Evolutionary conservation across 2,329 filamentous ascomycete species (phyloP), one percentile per base, ranked within the genome.

Genomic region (Sporothrix brasiliensis): DNA sequence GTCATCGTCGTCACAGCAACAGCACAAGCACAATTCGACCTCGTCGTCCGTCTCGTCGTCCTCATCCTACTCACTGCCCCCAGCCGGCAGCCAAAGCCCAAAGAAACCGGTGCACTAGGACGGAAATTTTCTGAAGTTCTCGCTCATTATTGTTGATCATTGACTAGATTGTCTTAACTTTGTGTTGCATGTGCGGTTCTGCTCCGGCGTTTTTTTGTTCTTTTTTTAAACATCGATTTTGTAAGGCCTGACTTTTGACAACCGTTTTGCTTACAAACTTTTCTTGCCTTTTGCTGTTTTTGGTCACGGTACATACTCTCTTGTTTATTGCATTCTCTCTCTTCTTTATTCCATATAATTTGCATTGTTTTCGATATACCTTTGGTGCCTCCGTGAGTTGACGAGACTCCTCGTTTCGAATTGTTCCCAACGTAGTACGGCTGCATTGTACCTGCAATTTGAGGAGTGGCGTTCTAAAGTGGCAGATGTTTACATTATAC

Each of bases 21-120:
- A n/a, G 27, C 58, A 60, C 53, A 65, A 69, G 41, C 71, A 72
- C 71, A 47, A 24, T n/a, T 56, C 69, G 34, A 27, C 63, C 30
- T 65, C 71, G 21, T 69, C 71, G 27, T 63, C 70, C 16, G 34
- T 67, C 27, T 70, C 71, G 11, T 66, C 71, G n/a, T 52, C 58
- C 7, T 70, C 69, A 14, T 70, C 67, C 14, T 68, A 61, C 54
- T 52, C 71, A 11, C 24, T 61, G 27, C 54, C 54, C 2, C 44
- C 67, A 6, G 34, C 24, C 50, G 70, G 70, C 50, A 72, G 69
- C 47, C 56, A 63, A 19, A 70, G 66, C 67, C 66, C 72, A 47
- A 63, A 30, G 30, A 73, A 71, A 21, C 5, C 34, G 21, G 69
- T 69, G 41, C 54, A 58, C 16, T 70, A 39, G 10, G 11, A 13